Conservation (phyloP, 345 rosid genomes). For the Syzygium aqueum region DNA sequence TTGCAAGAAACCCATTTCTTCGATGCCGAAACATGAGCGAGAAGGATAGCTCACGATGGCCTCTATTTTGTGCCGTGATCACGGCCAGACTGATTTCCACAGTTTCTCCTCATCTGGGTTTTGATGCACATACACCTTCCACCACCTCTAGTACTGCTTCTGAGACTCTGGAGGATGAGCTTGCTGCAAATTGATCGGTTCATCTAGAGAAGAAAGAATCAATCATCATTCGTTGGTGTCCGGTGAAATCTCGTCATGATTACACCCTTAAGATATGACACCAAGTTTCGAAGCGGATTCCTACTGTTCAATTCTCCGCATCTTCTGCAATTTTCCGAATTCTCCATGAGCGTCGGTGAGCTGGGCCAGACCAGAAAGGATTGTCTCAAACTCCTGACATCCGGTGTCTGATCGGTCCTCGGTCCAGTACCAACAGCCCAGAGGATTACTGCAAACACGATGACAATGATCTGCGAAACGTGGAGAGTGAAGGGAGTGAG, state of each 20-base stretch:
- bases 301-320: conserved; percentile 7
- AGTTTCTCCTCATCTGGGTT: neutral
- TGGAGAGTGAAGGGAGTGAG: neutral
- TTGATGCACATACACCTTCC: neutral
- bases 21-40: neutral
- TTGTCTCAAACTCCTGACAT: neutral
- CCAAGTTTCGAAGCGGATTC: neutral
- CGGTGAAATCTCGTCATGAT: conserved; percentile 1
- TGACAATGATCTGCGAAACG: conserved; percentile 20
- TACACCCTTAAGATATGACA: conserved; percentile 3
- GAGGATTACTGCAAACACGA: conserved; percentile 14
- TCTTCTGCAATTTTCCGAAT: conserved; percentile 4
- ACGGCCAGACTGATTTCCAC: neutral
- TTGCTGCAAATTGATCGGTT: neutral
- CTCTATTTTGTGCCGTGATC: neutral
- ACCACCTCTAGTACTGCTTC: neutral
- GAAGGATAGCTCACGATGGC: neutral
- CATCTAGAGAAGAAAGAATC: neutral
- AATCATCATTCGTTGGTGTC: conserved; percentile 2
- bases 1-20: neutral
- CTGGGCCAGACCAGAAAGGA: conserved; percentile 1
- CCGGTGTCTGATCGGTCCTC: neutral
- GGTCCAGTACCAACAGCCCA: conserved; percentile 22
- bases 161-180: neutral
- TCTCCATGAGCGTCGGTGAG: neutral